Conservation (phyloP, 768 basidiomycete species). For the Antrodiella citrinella region DNA sequence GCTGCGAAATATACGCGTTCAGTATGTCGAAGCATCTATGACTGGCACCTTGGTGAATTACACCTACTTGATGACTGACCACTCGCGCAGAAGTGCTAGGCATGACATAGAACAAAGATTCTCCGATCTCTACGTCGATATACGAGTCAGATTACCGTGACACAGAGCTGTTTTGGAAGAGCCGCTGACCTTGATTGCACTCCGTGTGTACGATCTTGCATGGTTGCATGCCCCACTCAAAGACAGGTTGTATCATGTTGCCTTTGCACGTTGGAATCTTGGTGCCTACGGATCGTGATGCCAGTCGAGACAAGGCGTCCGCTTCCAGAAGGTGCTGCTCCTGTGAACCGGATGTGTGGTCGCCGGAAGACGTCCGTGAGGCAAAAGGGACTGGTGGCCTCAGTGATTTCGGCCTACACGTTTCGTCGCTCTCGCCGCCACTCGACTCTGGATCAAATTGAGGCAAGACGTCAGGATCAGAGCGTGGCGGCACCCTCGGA, state of each 20-base stretch:
- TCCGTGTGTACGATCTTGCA: conserved; percentile 38
- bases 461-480: not conserved
- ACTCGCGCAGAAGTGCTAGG: conserved; percentile 76
- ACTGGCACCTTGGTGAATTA: too few species aligned
- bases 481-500: not conserved
- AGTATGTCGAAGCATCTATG: too few species aligned
- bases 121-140: conserved; percentile 23
- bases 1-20: too few species aligned
- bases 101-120: conserved; percentile 64
- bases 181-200: conserved; percentile 3
- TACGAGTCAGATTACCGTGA: not conserved
- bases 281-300: not conserved
- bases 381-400: too few species aligned
- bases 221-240: conserved; percentile 36
- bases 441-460: too few species aligned
- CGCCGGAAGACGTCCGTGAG: not conserved
- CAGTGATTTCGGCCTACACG: too few species aligned
- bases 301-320: too few species aligned
- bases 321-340: too few species aligned
- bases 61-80: conserved; percentile 56
- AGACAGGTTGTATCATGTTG: conserved; percentile 5
- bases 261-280: not conserved
- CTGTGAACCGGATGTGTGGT: too few species aligned
- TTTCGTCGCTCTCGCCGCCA: too few species aligned
- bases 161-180: too few species aligned